phyloP scores from a whole-genome alignment of 768 basidiomycete species.

The Rhizopogon roseolus region DNA sequence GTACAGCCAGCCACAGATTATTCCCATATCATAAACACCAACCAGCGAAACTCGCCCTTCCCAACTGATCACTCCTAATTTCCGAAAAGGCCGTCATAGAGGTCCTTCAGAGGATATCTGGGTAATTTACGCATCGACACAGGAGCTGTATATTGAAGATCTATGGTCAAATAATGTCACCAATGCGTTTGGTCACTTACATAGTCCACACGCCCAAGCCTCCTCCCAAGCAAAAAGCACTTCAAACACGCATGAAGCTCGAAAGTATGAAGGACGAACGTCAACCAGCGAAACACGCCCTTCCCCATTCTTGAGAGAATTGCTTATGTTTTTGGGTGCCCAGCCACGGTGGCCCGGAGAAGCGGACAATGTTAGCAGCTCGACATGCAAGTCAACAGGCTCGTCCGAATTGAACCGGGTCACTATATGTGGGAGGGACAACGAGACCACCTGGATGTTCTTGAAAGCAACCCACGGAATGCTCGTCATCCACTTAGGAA shows the following conservation, averaged over 20 bases:
- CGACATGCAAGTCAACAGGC: not conserved
- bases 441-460: slow-evolving; percentile 13
- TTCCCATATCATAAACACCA: too few species aligned
- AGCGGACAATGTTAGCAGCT: not conserved
- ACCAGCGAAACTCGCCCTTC: too few species aligned
- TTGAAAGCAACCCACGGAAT: slow-evolving; percentile 30
- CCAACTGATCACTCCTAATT: too few species aligned
- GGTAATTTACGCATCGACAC: too few species aligned
- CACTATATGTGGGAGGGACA: not conserved
- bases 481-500: slow-evolving; percentile 17
- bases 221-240: not conserved
- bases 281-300: not conserved
- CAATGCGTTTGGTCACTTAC: not conserved
- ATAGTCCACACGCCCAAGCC: not conserved
- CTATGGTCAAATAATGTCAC: not conserved
- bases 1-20: too few species aligned
- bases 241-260: not conserved
- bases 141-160: too few species aligned
- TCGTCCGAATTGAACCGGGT: not conserved
- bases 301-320: not conserved
- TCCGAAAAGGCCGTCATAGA: too few species aligned
- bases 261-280: not conserved
- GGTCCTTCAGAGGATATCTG: too few species aligned
- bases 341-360: not conserved
- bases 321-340: not conserved